Base-by-base conservation (phyloP, 2,329 filamentous ascomycete genomes). In the Fusarium sp. region DNA sequence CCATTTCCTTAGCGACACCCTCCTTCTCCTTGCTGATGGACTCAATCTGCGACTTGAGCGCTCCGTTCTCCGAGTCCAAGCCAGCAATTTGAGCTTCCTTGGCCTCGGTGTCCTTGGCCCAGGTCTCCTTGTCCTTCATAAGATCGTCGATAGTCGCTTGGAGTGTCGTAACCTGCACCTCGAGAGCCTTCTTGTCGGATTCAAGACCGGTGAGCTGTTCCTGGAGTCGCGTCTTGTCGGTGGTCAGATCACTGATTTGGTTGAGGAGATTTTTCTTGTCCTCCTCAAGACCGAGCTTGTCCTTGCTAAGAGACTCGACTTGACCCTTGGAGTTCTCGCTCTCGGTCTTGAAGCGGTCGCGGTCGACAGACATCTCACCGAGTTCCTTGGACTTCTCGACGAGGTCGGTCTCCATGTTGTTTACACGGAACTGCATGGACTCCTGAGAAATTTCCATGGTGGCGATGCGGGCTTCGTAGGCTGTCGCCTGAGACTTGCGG, bases 361-460 rank as follows among this genome's bases (percentile, higher is more conserved):
- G 66, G 54, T 75, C 66, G 8, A 68, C 74, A 0, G 73, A 72
- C 16, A 76, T 59, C 37, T 68, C 64, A 7, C 74, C 74, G 5
- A 74, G 59, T 43, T 75, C 71, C 25, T 67, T 71, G 5, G 74
- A 55, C 45, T 69, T 74, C 3, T 74, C 65, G 5, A 75, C 37
- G 7, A 76, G 64, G 21, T 76, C 74, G 10, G 51, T 51, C 46
- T 76, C 71, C 37, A 76, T 70, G 11, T 69, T 68, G 21, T 63
- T 64, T 27, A 72, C 63, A 2, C 73, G 72, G 66, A 75, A 72
- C 41, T 75, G 66, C 55, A 75, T 55, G 1, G 74, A 69, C 53
- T 76, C 74, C 49, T 75, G 69, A 12, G 74, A 75, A 32, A 76
- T 75, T 50, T 76, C 74, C 30, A 76, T 66, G 7, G 67, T 70